phyloP scores from a whole-genome alignment of 108 stramenopile species.

The Bacterosira constricta region DNA sequence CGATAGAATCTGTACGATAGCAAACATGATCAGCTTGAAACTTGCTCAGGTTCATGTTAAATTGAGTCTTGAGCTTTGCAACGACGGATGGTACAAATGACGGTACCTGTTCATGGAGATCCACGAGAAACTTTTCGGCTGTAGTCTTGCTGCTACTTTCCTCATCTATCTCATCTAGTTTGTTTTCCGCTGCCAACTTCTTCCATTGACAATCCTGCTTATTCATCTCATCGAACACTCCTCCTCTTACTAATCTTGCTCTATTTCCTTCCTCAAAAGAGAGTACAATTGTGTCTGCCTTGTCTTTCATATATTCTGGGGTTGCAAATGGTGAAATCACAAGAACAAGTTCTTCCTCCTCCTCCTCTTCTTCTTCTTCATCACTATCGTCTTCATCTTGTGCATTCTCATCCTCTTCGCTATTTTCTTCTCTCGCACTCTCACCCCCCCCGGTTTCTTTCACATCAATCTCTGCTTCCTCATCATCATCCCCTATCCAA shows the following conservation, averaged over 20 bases:
- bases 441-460: not conserved
- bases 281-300: constrained; percentile 31
- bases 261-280: constrained; percentile 20
- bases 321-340: constrained; percentile 33
- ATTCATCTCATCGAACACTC: not conserved
- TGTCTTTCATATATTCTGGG: constrained; percentile 10
- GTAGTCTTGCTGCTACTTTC: not conserved
- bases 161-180: not conserved
- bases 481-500: constrained; percentile 46
- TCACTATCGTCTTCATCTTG: not conserved
- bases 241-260: constrained; percentile 19
- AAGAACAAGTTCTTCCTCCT: constrained; percentile 39
- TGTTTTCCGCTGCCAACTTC: no score
- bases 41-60: constrained; percentile 22
- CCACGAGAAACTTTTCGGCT: constrained; percentile 22
- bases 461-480: constrained; percentile 32
- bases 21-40: constrained; percentile 60
- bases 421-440: not conserved
- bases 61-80: not conserved
- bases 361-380: constrained; percentile 18
- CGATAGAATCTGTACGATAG: constrained; percentile 44
- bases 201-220: no score
- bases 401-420: not conserved
- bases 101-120: constrained; percentile 31
- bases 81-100: constrained; percentile 32